phyloP scores from a whole-genome alignment of 305 asterid genomes.

The Fraxinus sp. region DNA sequence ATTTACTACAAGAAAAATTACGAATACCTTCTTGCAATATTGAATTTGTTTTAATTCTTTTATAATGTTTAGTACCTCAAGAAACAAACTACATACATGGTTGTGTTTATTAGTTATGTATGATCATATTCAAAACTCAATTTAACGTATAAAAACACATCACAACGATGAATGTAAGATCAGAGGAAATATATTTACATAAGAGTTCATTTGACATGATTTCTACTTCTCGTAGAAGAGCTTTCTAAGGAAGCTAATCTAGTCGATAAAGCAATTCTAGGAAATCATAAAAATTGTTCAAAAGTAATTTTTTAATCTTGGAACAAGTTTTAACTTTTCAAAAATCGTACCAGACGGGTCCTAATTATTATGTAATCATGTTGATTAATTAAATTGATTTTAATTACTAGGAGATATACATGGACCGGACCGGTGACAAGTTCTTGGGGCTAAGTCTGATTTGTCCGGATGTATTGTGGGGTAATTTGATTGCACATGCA shows the following conservation, averaged over 20 bases:
- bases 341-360: too few relatives aligned
- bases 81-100: background rate
- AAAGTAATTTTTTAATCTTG: too few relatives aligned
- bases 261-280: too few relatives aligned
- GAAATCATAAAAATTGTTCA: too few relatives aligned
- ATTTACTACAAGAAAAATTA: background rate
- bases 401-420: too few relatives aligned
- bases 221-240: background rate
- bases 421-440: background rate
- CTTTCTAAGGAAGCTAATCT: background rate
- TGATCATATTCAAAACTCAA: background rate
- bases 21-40: too few relatives aligned
- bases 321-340: too few relatives aligned
- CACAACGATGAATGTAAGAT: background rate
- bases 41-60: too few relatives aligned
- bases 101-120: background rate
- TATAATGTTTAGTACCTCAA: too few relatives aligned
- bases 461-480: background rate
- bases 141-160: background rate
- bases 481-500: constrained; percentile 25
- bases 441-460: background rate
- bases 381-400: background rate
- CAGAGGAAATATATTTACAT: background rate
- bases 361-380: background rate
- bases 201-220: too few relatives aligned